These are phyloP conservation scores for Catenaria anguillulae DNA, from an alignment of 371 early-diverging fungal species.

Conservation along the genomic window DNA sequence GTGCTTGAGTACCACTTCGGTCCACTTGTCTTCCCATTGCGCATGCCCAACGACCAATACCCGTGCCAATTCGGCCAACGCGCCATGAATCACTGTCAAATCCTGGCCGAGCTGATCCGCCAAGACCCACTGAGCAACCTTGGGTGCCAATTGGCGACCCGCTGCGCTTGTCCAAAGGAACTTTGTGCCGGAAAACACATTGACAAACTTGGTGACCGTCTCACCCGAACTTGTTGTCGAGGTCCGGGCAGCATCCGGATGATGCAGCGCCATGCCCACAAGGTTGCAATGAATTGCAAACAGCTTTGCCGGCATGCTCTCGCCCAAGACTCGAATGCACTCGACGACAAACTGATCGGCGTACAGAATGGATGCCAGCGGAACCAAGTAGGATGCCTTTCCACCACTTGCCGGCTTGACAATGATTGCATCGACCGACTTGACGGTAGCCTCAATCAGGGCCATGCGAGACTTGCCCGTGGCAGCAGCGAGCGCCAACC, in stretches of 20 bases:
- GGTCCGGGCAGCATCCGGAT: background rate
- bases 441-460: background rate
- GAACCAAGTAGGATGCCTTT: background rate
- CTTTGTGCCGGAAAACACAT: background rate
- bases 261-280: background rate
- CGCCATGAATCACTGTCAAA: background rate
- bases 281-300: background rate
- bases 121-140: no score
- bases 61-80: background rate
- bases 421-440: background rate
- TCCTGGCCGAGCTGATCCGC: background rate
- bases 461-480: background rate
- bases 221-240: no score
- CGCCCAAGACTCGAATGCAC: background rate
- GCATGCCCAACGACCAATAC: background rate
- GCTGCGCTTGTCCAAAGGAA: background rate
- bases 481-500: background rate
- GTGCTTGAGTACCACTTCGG: background rate
- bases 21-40: background rate
- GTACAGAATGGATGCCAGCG: background rate
- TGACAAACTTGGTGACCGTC: background rate
- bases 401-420: background rate
- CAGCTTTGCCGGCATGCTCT: background rate
- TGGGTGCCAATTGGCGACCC: background rate
- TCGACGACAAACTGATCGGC: background rate